A percentile compares a stretch with the other conserved stretches of the same genome.
These are phyloP conservation scores for Luzula sylvatica DNA, from an alignment of 176 grass and related monocot species.

Conservation along the genomic window DNA sequence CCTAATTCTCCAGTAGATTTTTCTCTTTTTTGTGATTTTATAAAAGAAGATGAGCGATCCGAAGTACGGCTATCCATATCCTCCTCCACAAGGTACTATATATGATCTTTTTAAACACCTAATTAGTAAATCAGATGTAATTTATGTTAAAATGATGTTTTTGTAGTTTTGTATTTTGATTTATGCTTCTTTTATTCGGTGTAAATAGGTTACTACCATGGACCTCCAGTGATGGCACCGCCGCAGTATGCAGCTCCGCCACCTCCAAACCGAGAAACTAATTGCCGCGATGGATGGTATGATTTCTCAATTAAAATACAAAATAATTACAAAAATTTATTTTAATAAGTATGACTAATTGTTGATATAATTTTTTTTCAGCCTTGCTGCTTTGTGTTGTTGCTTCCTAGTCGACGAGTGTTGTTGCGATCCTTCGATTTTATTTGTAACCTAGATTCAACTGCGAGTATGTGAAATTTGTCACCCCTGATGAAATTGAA, in stretches of 20 bases:
- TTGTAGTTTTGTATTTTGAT: neutral
- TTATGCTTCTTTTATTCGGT: neutral
- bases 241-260: conserved; percentile 38
- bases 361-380: conserved; percentile 5
- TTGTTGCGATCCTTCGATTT: conserved; percentile 63
- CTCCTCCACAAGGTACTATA: conserved; percentile 37
- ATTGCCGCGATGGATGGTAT: conserved; percentile 77
- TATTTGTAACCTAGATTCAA: conserved; percentile 30
- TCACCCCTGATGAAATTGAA: neutral
- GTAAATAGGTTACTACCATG: conserved; percentile 73
- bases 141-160: neutral
- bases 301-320: too few relatives aligned
- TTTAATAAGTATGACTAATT: neutral
- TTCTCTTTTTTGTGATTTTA: neutral
- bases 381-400: conserved; percentile 62
- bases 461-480: too few relatives aligned
- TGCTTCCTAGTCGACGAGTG: conserved; percentile 71
- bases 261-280: conserved; percentile 22
- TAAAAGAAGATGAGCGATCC: conserved; percentile 55
- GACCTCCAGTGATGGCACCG: conserved; percentile 79
- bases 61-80: conserved; percentile 52
- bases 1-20: too few relatives aligned
- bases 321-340: neutral
- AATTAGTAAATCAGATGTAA: neutral
- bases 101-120: neutral